Percentiles rank a stretch among this genome's conserved stretches.
phyloP scores from a whole-genome alignment of 2,329 filamentous ascomycete genomes.

The Davidsoniella neocaledoniae region DNA sequence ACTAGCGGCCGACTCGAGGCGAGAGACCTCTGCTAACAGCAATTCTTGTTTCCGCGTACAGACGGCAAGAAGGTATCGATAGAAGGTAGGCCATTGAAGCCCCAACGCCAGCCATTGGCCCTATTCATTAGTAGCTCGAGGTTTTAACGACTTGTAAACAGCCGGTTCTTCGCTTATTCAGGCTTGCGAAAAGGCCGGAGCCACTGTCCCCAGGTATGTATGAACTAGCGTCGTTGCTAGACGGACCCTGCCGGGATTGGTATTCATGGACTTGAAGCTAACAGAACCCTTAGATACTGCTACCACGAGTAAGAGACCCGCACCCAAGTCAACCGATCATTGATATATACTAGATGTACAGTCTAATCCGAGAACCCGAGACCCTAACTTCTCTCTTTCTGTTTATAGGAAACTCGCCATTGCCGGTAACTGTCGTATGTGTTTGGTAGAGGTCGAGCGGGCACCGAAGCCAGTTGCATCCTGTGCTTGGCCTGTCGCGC shows the following conservation, averaged over 20 bases:
- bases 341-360: slow-evolving; percentile 6
- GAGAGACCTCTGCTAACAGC: slow-evolving; percentile 19
- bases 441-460: slow-evolving; percentile 91
- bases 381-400: slow-evolving; percentile 1
- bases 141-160: slow-evolving; percentile 25
- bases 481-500: slow-evolving; percentile 96
- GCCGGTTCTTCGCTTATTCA: slow-evolving; percentile 95
- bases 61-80: slow-evolving; percentile 98
- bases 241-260: slow-evolving; percentile 5
- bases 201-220: slow-evolving; percentile 64
- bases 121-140: not conserved
- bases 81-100: slow-evolving; percentile 49
- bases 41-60: slow-evolving; percentile 20
- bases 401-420: slow-evolving; percentile 78
- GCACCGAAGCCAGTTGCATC: slow-evolving; percentile 95
- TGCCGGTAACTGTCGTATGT: slow-evolving; percentile 99
- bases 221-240: not conserved
- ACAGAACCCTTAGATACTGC: slow-evolving; percentile 54
- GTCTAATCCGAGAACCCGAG: not conserved
- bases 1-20: not conserved
- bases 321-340: slow-evolving; percentile 12
- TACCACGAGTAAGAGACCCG: slow-evolving; percentile 70
- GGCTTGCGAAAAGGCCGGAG: slow-evolving; percentile 95
- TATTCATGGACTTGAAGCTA: slow-evolving; percentile 3
- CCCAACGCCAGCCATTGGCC: slow-evolving; percentile 13